Conservation (phyloP, 768 basidiomycete genomes). For the Leccinellum rugosiceps region DNA sequence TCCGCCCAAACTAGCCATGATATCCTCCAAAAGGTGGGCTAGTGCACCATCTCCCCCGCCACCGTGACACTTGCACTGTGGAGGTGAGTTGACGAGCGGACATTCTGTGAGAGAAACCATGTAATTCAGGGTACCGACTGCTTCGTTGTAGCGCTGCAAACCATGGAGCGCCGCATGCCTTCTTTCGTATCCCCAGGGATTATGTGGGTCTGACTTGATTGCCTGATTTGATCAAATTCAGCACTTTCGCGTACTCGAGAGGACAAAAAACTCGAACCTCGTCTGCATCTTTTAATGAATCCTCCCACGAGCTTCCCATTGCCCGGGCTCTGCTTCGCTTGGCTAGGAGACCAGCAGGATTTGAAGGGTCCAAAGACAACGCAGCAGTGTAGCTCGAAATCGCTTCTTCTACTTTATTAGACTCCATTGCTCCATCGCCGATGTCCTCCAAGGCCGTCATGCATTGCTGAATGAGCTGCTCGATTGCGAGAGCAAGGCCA, state of each 20-base stretch:
- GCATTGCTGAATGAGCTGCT: neutral
- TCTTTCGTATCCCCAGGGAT: neutral
- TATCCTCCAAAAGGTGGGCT: conserved; percentile 11
- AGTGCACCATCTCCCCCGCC: conserved; percentile 3
- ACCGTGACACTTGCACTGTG: neutral
- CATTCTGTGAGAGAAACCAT: neutral
- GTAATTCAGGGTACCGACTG: neutral
- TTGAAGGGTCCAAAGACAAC: neutral
- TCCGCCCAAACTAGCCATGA: conserved; percentile 1
- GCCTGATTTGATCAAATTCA: neutral
- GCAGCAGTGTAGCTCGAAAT: neutral
- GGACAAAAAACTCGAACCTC: neutral
- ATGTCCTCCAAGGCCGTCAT: neutral
- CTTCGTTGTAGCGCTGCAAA: neutral
- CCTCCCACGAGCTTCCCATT: neutral
- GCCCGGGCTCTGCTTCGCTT: conserved; percentile 3
- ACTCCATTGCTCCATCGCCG: neutral
- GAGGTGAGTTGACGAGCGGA: neutral
- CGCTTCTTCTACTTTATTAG: neutral
- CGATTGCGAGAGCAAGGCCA: neutral
- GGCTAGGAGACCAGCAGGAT: neutral
- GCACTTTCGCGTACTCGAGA: too few species aligned
- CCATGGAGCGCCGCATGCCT: neutral
- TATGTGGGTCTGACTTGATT: neutral
- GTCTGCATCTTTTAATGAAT: conserved; percentile 12